Evolutionary conservation across 208 protist species (phyloP).

Genomic region (Crithidia sp.): DNA sequence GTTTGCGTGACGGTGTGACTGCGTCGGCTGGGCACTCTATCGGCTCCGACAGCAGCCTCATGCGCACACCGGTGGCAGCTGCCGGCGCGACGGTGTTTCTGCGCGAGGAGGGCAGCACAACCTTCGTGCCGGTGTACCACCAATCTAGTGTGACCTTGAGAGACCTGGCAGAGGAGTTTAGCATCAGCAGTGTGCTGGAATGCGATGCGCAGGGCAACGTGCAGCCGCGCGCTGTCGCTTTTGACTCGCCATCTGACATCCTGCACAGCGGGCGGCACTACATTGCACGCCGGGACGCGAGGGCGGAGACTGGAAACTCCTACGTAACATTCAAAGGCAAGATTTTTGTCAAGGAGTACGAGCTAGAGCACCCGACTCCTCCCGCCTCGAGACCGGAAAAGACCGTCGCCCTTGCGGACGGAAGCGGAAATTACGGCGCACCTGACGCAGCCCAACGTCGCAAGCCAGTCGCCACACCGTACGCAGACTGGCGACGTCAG

Average conservation of each 20-base stretch:
- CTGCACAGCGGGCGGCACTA: conserved; percentile 81
- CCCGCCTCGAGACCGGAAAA: background rate
- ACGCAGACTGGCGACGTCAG: conserved; percentile 5
- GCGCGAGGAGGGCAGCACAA: conserved; percentile 43
- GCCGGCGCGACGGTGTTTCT: conserved; percentile 54
- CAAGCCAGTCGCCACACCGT: conserved; percentile 15
- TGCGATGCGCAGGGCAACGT: conserved; percentile 74
- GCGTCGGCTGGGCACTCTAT: background rate
- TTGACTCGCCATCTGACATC: conserved; percentile 84
- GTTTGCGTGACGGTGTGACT: background rate
- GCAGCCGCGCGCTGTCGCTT: conserved; percentile 70
- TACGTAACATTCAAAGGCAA: conserved; percentile 83
- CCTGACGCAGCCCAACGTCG: background rate
- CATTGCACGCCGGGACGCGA: conserved; percentile 70
- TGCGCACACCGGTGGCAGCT: conserved; percentile 16
- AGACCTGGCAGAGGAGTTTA: conserved; percentile 79
- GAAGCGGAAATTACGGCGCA: background rate
- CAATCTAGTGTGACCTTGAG: conserved; percentile 63
- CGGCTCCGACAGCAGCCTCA: background rate
- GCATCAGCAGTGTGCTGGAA: conserved; percentile 85
- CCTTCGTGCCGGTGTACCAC: conserved; percentile 59
- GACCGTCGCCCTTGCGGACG: background rate
- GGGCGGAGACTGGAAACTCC: conserved; percentile 36
- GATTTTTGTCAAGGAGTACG: conserved; percentile 85
- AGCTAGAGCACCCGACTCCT: conserved; percentile 54